phyloP scores from a whole-genome alignment of 2,329 filamentous ascomycete genomes.

The Neofusicoccum cordaticola region DNA sequence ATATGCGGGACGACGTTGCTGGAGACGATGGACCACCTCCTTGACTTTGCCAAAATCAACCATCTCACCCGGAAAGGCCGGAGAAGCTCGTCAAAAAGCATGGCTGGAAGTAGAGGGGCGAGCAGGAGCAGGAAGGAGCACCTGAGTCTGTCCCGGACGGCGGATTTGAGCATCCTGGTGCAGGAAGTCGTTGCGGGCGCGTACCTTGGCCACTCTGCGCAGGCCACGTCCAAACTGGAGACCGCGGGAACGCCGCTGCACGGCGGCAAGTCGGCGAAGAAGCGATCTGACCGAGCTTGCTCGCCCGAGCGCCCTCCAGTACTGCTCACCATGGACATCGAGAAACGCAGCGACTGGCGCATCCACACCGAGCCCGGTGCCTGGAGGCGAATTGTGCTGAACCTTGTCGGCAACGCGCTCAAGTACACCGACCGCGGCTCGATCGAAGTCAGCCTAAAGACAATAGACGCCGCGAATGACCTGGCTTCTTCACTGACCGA shows the following conservation, averaged over 20 bases:
- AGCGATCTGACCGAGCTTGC: too few relatives aligned
- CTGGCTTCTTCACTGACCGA: constrained; percentile 23
- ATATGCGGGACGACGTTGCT: constrained; percentile 51
- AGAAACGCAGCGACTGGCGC: constrained; percentile 38
- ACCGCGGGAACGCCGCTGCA: too few relatives aligned
- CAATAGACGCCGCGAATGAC: too few relatives aligned
- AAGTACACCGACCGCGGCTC: constrained; percentile 19
- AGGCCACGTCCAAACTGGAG: not conserved
- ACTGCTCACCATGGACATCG: constrained; percentile 43
- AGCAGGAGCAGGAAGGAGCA: not conserved
- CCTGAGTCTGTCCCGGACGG: not conserved
- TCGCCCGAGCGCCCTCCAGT: not conserved
- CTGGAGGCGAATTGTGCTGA: constrained; percentile 20
- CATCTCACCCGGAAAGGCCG: constrained; percentile 26
- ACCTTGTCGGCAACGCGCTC: constrained; percentile 21
- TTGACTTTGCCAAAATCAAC: constrained; percentile 49
- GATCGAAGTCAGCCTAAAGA: not conserved
- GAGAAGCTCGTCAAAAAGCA: not conserved
- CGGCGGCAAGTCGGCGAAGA: not conserved
- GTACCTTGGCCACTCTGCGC: not conserved
- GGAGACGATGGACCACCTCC: constrained; percentile 45
- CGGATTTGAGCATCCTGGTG: not conserved
- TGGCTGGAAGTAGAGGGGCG: not conserved
- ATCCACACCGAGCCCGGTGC: constrained; percentile 43
- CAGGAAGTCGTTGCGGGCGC: constrained; percentile 14